These are phyloP conservation scores for Ashbya aceris DNA, from an alignment of 1,139 yeast species.

Conservation along the genomic window DNA sequence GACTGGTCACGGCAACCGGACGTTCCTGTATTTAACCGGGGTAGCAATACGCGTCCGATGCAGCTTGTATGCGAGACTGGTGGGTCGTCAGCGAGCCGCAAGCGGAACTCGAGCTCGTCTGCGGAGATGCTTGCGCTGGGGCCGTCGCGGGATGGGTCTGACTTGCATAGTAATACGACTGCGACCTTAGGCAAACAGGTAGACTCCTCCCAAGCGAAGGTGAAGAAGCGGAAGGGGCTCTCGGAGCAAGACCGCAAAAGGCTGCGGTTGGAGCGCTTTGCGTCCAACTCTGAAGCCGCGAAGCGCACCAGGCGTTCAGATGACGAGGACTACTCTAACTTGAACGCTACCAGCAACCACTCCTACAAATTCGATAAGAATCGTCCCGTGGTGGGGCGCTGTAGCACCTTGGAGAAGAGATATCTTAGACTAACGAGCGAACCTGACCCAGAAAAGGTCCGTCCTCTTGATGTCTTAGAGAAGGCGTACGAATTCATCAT, in stretches of 20 bases:
- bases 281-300: slow-evolving; percentile 5
- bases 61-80: slow-evolving; percentile 16
- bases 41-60: slow-evolving; percentile 4
- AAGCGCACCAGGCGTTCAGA: slow-evolving; percentile 11
- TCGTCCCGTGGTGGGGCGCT: slow-evolving; percentile 51
- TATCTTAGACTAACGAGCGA: slow-evolving; percentile 83
- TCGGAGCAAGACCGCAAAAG: slow-evolving; percentile 19
- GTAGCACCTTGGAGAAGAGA: slow-evolving; percentile 59
- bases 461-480: slow-evolving; percentile 59
- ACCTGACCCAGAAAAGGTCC: slow-evolving; percentile 75
- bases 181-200: not conserved
- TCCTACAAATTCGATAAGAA: slow-evolving; percentile 28
- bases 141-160: not conserved
- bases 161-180: not conserved
- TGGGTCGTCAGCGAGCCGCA: not conserved
- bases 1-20: slow-evolving; percentile 49
- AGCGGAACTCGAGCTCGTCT: not conserved
- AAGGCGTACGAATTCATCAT: slow-evolving; percentile 49
- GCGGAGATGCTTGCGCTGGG: not conserved
- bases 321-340: slow-evolving; percentile 25
- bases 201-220: not conserved
- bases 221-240: not conserved
- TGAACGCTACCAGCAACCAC: slow-evolving; percentile 27
- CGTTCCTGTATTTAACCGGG: slow-evolving; percentile 4
- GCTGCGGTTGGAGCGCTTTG: slow-evolving; percentile 26